Percentiles rank a stretch among this genome's conserved stretches.
phyloP scores from a whole-genome alignment of 2,329 filamentous ascomycete genomes.

The Stromatinia cepivora region DNA sequence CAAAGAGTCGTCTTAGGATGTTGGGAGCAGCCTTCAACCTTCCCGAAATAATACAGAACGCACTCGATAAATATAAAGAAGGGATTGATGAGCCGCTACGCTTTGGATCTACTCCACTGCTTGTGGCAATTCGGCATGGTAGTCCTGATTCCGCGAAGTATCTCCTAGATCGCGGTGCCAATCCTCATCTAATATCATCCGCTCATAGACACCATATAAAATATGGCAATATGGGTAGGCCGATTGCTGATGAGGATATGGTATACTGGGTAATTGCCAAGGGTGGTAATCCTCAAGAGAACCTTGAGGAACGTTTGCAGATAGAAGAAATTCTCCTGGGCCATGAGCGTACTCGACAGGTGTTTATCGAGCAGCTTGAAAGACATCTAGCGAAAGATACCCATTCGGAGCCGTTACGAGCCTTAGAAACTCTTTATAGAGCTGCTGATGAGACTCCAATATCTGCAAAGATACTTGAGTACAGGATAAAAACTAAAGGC shows the following conservation, averaged over 20 bases:
- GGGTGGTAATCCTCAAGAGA: too few relatives aligned
- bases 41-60: not conserved
- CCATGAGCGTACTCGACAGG: not conserved
- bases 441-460: not conserved
- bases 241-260: not conserved
- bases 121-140: not conserved
- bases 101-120: not conserved
- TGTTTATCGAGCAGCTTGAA: not conserved
- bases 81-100: not conserved
- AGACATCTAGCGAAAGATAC: not conserved
- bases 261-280: not conserved
- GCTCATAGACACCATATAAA: not conserved
- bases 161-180: not conserved
- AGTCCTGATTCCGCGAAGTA: constrained; percentile 1
- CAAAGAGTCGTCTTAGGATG: not conserved
- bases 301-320: not conserved
- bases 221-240: not conserved
- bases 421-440: not conserved
- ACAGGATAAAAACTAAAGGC: not conserved
- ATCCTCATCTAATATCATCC: not conserved
- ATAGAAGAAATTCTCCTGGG: not conserved
- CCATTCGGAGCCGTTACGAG: not conserved
- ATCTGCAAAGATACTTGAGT: not conserved
- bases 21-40: not conserved
- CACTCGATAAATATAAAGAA: not conserved